Evolutionary conservation across 352 stramenopile genomes (phyloP).

Genomic region (Pythium guiyangense): DNA sequence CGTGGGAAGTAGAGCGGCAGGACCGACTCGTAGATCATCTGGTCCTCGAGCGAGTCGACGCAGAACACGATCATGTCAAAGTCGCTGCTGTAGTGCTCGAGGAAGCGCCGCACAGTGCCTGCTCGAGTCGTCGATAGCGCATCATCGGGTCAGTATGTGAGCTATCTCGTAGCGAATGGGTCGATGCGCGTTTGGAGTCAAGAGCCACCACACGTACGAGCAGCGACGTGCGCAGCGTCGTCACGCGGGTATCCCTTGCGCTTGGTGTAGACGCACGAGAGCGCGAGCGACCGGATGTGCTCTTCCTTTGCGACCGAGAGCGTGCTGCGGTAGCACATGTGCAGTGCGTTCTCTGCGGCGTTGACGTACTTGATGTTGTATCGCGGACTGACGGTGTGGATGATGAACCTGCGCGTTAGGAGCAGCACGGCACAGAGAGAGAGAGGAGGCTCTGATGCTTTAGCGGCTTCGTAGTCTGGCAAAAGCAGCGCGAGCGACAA

Average conservation of each 20-base stretch:
- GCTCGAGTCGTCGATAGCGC: no score
- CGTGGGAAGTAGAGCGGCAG: constrained; percentile 79
- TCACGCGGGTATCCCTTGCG: constrained; percentile 75
- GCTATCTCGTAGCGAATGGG: no score
- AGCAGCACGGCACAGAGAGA: no score
- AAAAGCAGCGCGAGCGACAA: no score
- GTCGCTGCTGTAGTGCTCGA: constrained; percentile 62
- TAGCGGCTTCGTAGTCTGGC: no score
- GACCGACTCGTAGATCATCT: constrained; percentile 54
- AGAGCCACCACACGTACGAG: constrained; percentile 22
- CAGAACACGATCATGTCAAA: constrained; percentile 69
- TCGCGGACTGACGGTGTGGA: constrained; percentile 85
- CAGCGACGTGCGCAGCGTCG: constrained; percentile 70
- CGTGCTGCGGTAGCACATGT: constrained; percentile 70
- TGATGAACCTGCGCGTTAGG: constrained; percentile 22
- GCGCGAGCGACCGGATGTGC: constrained; percentile 49
- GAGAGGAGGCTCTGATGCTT: no score
- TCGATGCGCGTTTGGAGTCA: no score
- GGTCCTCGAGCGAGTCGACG: constrained; percentile 56
- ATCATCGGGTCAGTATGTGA: no score
- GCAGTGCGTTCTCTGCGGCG: constrained; percentile 77
- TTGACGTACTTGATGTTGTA: constrained; percentile 77
- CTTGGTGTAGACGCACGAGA: constrained; percentile 74
- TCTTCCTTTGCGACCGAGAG: constrained; percentile 68
- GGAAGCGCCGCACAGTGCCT: constrained; percentile 66